phyloP scores from a whole-genome alignment of 306 rosid genomes.

The Prinsepia uniflora region DNA sequence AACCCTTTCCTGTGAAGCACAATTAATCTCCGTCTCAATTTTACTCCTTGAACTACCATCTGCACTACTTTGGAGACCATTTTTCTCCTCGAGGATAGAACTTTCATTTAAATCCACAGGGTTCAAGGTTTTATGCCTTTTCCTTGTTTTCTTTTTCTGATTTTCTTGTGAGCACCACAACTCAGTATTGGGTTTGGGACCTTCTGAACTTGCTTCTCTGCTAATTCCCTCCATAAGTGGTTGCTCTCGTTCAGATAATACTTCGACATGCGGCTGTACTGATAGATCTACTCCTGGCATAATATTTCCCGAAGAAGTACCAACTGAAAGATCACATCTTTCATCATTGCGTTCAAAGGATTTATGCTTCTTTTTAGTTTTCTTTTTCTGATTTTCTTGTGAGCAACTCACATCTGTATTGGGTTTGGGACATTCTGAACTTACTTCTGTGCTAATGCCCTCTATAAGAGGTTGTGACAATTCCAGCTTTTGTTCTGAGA shows the following conservation, averaged over 20 bases:
- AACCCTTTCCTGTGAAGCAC: background rate
- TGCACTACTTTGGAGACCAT: background rate
- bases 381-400: slow-evolving; percentile 1
- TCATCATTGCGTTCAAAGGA: background rate
- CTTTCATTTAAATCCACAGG: background rate
- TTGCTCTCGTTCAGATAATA: slow-evolving; percentile 15
- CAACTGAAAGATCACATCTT: slow-evolving; percentile 22
- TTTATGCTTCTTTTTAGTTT: background rate
- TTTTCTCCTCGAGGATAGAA: background rate
- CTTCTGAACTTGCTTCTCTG: slow-evolving; percentile 23
- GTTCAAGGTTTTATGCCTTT: background rate
- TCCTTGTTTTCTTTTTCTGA: background rate
- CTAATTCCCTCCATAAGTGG: slow-evolving; percentile 20
- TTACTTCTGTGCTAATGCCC: slow-evolving; percentile 11
- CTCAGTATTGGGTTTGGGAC: background rate
- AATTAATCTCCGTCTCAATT: background rate
- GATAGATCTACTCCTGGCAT: slow-evolving; percentile 20
- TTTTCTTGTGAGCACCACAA: background rate
- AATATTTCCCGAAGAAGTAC: slow-evolving; percentile 20
- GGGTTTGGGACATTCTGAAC: slow-evolving; percentile 18
- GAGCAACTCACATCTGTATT: background rate
- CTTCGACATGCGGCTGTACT: slow-evolving; percentile 22
- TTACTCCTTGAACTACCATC: background rate
- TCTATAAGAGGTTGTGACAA: slow-evolving; percentile 24
- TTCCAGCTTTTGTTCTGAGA: slow-evolving; percentile 21